Evolutionary conservation across 2,329 filamentous ascomycete species (phyloP), one percentile per base, ranked within the genome.

Genomic region (Fusarium beomiforme): DNA sequence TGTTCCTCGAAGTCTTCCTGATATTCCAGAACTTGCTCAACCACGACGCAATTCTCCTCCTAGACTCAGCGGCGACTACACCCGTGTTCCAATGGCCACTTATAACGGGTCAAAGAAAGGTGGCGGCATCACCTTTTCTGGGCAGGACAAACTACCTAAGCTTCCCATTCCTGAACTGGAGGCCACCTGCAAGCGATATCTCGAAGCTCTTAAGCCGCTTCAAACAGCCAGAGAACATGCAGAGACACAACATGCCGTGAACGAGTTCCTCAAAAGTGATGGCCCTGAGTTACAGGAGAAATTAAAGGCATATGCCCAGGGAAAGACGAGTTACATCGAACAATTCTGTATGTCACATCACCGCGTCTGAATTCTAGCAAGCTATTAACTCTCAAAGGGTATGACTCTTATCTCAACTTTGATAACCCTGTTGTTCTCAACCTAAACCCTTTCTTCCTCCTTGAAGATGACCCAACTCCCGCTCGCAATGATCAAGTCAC

Each of bases 361-460:
- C 37, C 19, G 19, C 34, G 7, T 21, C 42, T 59, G 14, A 17
- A 39, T 24, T 8, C 19, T n/a, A 47, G 12, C n/a, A 14, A 31
- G 7, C 8, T 21, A 50, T 51, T 74, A 56, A 77, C 65, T 46
- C 43, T 44, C 6, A 9, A 67, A 97, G 95, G 95, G 96, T 98
- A 98, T 79, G 96, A 99, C 80, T 98, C 96, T 33, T 99, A 98
- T 79, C 87, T 99, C 70, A 98, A 98, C 83, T 99, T 92, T 79
- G 96, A 98, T 79, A 98, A 98, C 78, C 95, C 96, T 1, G 96
- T 99, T 42, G 96, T 99, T 42, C 88, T 99, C 73, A 98, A 99
- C 82, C 84, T 99, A 71, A 99, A 99, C 78, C 96, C 96, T 0
- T 99, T 99, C 83, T 99, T 99, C 84, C 85, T 99, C 61, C 87